These are phyloP conservation scores for Epichloe bromicola DNA, from an alignment of 2,329 filamentous ascomycete species.

Conservation along the genomic window DNA sequence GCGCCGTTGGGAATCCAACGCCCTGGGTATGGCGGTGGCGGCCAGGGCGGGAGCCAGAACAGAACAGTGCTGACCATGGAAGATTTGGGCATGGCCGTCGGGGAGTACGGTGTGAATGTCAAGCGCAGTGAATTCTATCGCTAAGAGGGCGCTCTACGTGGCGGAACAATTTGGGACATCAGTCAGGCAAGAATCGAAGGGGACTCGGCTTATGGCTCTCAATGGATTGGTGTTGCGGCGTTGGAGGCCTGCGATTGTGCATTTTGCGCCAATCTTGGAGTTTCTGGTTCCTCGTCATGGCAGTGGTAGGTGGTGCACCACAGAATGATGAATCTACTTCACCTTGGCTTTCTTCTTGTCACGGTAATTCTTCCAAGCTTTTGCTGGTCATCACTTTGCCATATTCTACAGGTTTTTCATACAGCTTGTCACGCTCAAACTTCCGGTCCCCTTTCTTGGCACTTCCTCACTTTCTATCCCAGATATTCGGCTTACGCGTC, in stretches of 20 bases:
- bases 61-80: conserved; percentile 96
- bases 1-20: conserved; percentile 61
- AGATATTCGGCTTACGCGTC: conserved; percentile 46
- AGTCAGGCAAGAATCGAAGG: not conserved
- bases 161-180: not conserved
- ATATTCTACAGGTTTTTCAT: not conserved
- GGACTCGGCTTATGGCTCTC: not conserved
- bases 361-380: not conserved
- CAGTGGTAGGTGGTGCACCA: not conserved
- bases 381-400: not conserved
- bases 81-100: conserved; percentile 93
- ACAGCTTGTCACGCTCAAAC: not conserved
- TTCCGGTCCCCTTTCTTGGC: conserved; percentile 7
- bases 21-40: conserved; percentile 74
- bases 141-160: conserved; percentile 21
- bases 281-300: not conserved
- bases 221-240: not conserved
- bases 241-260: not conserved
- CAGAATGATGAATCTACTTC: not conserved
- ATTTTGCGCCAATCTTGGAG: not conserved
- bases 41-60: conserved; percentile 77
- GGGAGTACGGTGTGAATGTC: conserved; percentile 94
- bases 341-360: not conserved
- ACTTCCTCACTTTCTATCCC: conserved; percentile 25
- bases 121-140: conserved; percentile 97